Evolutionary conservation across 1,284 basidiomycete genomes (phyloP).

Genomic region (Coniophora puteana): DNA sequence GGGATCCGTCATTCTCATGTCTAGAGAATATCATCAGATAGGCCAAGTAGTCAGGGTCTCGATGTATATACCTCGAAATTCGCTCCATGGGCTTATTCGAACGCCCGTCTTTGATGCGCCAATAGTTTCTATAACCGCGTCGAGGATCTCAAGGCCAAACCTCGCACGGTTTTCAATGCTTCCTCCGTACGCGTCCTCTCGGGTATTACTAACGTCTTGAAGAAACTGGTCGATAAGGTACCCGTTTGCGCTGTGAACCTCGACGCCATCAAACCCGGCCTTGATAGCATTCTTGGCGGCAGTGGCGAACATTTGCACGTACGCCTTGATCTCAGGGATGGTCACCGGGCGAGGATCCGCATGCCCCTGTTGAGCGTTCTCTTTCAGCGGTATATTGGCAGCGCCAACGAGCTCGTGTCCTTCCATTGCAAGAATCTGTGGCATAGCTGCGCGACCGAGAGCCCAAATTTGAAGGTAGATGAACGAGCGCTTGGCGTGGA

Average conservation of each 20-base stretch:
- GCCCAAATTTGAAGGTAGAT: constrained; percentile 39
- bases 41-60: not conserved
- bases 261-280: constrained; percentile 67
- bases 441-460: constrained; percentile 27
- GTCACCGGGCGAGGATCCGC: constrained; percentile 22
- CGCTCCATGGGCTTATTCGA: constrained; percentile 51
- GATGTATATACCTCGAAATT: constrained; percentile 28
- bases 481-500: constrained; percentile 32
- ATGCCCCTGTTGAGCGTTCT: too few relatives aligned
- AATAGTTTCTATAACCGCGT: constrained; percentile 36
- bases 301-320: constrained; percentile 7
- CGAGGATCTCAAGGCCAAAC: constrained; percentile 39
- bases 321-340: constrained; percentile 18
- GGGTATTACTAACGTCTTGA: constrained; percentile 38
- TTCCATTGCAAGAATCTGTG: constrained; percentile 17
- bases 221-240: constrained; percentile 50
- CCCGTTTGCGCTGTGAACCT: constrained; percentile 34
- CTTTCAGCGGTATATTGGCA: constrained; percentile 36
- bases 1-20: constrained; percentile 34
- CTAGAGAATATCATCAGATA: constrained; percentile 13
- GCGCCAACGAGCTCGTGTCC: constrained; percentile 26
- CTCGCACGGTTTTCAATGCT: constrained; percentile 40
- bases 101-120: constrained; percentile 42
- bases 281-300: constrained; percentile 53
- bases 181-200: constrained; percentile 49